These are phyloP conservation scores for Heteromeles arbutifolia DNA, from an alignment of 306 rosid genomes.

Conservation along the genomic window DNA sequence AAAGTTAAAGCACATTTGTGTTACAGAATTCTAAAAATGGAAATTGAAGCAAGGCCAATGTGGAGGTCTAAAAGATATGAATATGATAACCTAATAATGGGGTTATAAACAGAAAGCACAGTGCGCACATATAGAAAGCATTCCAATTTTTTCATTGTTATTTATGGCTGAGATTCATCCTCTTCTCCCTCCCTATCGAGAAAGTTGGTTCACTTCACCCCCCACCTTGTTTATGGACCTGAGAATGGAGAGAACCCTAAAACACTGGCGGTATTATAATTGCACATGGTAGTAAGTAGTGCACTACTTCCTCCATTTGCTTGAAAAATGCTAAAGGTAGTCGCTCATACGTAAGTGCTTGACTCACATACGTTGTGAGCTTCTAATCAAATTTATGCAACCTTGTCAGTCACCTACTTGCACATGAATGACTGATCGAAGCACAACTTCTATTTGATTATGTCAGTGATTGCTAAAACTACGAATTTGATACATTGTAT, in stretches of 20 bases:
- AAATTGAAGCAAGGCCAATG: neutral
- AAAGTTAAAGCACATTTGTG: neutral
- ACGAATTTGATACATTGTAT: too few relatives aligned
- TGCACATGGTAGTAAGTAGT: too few relatives aligned
- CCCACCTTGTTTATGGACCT: neutral
- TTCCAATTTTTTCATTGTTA: neutral
- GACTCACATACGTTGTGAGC: too few relatives aligned
- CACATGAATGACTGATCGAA: too few relatives aligned
- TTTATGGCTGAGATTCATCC: neutral
- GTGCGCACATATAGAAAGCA: slow-evolving; percentile 10
- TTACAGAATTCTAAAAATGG: neutral
- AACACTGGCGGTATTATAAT: neutral
- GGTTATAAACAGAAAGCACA: neutral
- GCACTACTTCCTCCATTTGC: too few relatives aligned
- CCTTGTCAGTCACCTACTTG: too few relatives aligned
- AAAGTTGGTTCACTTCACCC: neutral
- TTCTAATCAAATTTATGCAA: too few relatives aligned
- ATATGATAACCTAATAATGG: neutral
- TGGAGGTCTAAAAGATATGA: too few relatives aligned
- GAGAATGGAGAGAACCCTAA: neutral
- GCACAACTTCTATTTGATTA: too few relatives aligned
- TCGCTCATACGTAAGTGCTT: too few relatives aligned
- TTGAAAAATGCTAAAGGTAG: too few relatives aligned
- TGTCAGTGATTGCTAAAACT: too few relatives aligned
- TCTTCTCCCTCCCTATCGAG: neutral